Base-by-base conservation (phyloP, 192 early-diverging fungal species). In the Phlyctochytrium planicorne region DNA sequence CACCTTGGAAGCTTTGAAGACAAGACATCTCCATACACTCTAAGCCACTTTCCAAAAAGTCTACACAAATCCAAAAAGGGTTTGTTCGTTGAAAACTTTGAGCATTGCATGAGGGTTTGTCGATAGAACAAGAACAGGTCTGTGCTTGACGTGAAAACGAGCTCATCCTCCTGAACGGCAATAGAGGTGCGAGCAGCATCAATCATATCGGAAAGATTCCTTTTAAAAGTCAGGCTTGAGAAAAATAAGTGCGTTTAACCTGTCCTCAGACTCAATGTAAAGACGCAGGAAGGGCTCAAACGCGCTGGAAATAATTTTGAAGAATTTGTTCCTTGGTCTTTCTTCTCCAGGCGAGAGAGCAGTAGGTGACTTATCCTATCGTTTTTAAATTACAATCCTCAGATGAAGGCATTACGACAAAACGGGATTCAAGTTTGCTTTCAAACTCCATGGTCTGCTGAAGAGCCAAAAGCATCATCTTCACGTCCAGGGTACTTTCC, bases 81-180 rank as follows among this genome's bases (percentile, higher is more conserved):
- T 66, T 93, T 87, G 59, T 90, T 84, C 0, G 90, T 91, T 1
- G 93, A 93, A 40, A 98, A 75, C 59, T 90, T 89, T 0, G 93
- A 87, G 67, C 91, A 96, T 63, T 92, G 90, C 14, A 84, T 84
- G 24, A 99, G 73, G 1, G 95, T 90, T 66, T 96, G 90, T 24
- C 92, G 88, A 81, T 97, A 98, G 66, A 85, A 91, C 65, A 90
- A 84, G 77, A 97, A 94, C 36, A 99, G 80, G 50, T 99, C 97
- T 0, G 92, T 94, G 71, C 90, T 90, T 2, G 95, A 97, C 4
- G 89, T 81, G 32, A 96, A 63, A 1, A 98, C 93, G 0, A 82
- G 65, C 59, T 86, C 80, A 52, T 88, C 89, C 30, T 87, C 82
- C 47, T 77, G 73, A 2, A 72, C 53, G 12, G 74, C 63, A 1